Percentiles rank a stretch among this genome's conserved stretches.
phyloP scores from a whole-genome alignment of 805 yeast genomes.

The Metschnikowia continentalis region DNA sequence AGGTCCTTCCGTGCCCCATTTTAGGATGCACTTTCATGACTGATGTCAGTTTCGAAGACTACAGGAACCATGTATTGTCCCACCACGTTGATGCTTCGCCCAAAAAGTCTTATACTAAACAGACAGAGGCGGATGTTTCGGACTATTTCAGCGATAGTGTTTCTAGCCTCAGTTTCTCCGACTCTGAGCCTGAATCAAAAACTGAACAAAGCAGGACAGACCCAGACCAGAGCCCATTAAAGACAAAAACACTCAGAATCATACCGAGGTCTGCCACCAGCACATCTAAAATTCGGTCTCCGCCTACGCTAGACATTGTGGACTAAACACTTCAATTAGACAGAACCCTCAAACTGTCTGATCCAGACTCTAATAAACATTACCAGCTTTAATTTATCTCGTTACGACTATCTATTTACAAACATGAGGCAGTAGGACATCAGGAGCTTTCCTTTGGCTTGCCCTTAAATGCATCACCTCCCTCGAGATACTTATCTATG shows the following conservation, averaged over 20 bases:
- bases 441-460: conserved; percentile 17
- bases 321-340: background rate
- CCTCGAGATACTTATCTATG: conserved; percentile 79
- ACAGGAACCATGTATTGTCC: conserved; percentile 6
- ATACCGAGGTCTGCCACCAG: background rate
- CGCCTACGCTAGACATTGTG: conserved; percentile 1
- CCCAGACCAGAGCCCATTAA: background rate
- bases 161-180: conserved; percentile 7
- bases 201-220: too few relatives aligned
- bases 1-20: conserved; percentile 35
- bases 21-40: conserved; percentile 40
- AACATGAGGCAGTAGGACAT: background rate
- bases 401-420: conserved; percentile 1
- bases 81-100: background rate
- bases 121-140: background rate
- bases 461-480: conserved; percentile 39
- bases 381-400: background rate
- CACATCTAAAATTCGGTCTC: background rate
- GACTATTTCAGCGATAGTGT: conserved; percentile 12
- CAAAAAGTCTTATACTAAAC: background rate
- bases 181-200: conserved; percentile 1
- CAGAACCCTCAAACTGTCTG: background rate
- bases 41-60: conserved; percentile 20
- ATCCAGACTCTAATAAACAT: background rate
- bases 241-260: background rate